Base-by-base conservation (phyloP, 768 basidiomycete species). In the Mycena latifolia region DNA sequence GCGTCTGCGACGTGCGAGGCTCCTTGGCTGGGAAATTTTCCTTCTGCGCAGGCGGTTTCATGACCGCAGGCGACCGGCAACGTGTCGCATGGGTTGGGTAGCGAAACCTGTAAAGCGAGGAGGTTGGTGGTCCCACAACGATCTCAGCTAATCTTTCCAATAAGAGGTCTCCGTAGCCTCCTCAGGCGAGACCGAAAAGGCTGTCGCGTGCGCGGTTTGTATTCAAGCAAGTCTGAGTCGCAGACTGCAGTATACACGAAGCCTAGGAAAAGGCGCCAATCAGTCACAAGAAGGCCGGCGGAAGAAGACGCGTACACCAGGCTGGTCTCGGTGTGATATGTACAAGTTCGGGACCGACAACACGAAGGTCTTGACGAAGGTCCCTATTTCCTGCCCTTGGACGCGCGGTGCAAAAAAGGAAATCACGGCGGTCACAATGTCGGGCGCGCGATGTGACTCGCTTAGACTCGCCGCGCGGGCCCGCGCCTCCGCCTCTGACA, bases 41-140 rank as follows among this genome's bases (percentile, higher is more conserved):
- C 69, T 69, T 69, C 50, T 69, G 67, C 29, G 60, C 47, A 55
- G 63, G 33, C 55, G 47, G 43, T 63, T 60, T 70, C 69, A 70
- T 70, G 69, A 66, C 69, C 64, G 35, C 31, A 54, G 27, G 20
- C 22, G 39, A 18, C n/a, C 29, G 24, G 27, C 20, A 52, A 28
- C 15, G 56, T 39, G 53, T 46, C 25, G 67, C 69, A 69, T 69
- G 39, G 37, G 60, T 24, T 51, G 12, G 28, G 47, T 7, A 6
- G 54, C 46, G 43, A 45, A 22, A 12, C 11, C 27, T 22, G 41
- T 24, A 24, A 14, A 12, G 20, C 1, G 37, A 25, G 29, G 33
- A 39, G 18, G 12, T 28, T 24, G 46, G 55, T 46, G 61, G 46
- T 35, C 31, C 52, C 45, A 52, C 55, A 39, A 35, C 20, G 29